Evolutionary conservation across 495 filamentous ascomycete genomes (phyloP), one percentile per base, ranked within the genome.

Genomic region (Penicillium dipodomyicola): DNA sequence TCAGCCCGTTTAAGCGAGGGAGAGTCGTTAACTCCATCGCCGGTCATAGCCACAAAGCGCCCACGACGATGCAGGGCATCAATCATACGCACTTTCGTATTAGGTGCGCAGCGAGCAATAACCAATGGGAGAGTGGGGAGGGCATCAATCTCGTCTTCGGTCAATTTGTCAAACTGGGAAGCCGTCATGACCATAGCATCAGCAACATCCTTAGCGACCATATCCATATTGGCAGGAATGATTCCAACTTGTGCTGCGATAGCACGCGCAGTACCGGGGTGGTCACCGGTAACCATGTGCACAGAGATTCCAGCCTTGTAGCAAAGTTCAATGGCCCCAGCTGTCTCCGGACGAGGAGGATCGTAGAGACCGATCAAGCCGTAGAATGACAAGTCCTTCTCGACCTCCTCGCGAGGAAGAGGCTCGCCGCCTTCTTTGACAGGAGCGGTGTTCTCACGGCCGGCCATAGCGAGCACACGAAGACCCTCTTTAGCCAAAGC

Each of bases 11-110:
- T 90, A 22, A 96, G 74, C 1, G 88, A 89, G 2, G 90, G 89
- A 4, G 88, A 86, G 69, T 94, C 91, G 65, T 96, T 96, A 52
- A 94, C 90, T 56, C 91, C 90, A 56, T 94, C 90, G 66, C 91
- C 90, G n/a, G 90, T 92, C 80, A 95, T 90, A 30, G 87, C 89
- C n/a, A 83, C 86, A 59, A 89, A 86, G 25, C 72, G 64, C 32
- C 81, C 81, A 46, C 86, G 74, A 42, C 86, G 80, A 56, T 89
- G 87, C 52, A 92, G 68, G 5, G 87, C 86, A 48, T 90, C 84
- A 30, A 94, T 87, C 83, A 92, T 90, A 46, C 88, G 84, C 32
- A 91, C 83, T 66, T 90, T 91, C 22, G 86, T 89, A 47, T 83
- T 79, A 2, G 87, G 88, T 5, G 84, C 82, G 56, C 86, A 90